These are phyloP conservation scores for Panicum hallii DNA, from an alignment of 202 grass and related monocot genomes.

Conservation along the genomic window DNA sequence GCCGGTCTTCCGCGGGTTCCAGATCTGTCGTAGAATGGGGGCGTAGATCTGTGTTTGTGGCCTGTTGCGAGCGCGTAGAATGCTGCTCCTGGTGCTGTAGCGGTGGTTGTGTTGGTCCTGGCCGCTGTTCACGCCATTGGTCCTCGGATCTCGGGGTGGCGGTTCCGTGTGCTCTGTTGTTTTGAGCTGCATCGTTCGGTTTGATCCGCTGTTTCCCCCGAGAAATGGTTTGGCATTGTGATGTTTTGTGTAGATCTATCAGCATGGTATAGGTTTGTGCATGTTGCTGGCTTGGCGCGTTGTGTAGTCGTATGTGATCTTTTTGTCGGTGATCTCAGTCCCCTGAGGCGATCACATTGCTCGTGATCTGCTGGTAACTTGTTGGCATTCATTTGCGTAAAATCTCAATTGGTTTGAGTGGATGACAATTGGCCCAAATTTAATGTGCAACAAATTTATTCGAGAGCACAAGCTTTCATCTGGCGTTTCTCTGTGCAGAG, in stretches of 20 bases:
- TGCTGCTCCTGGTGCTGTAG: background rate
- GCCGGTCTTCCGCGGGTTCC: background rate
- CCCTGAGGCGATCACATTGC: constrained; percentile 21
- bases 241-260: constrained; percentile 14
- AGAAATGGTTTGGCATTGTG: background rate
- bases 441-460: background rate
- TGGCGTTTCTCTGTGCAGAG: background rate
- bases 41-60: background rate
- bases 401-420: background rate
- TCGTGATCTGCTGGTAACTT: background rate
- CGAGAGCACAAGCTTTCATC: background rate
- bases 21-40: constrained; percentile 19
- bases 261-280: background rate
- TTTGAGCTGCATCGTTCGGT: background rate
- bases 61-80: background rate
- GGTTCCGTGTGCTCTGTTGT: background rate
- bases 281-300: background rate
- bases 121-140: background rate
- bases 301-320: background rate
- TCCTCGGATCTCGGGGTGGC: background rate
- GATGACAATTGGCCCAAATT: background rate
- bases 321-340: constrained; percentile 15
- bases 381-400: background rate
- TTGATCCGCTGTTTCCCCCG: background rate
- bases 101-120: background rate